These are phyloP conservation scores for Cerrena zonata DNA, from an alignment of 1,284 basidiomycete genomes.

Conservation along the genomic window DNA sequence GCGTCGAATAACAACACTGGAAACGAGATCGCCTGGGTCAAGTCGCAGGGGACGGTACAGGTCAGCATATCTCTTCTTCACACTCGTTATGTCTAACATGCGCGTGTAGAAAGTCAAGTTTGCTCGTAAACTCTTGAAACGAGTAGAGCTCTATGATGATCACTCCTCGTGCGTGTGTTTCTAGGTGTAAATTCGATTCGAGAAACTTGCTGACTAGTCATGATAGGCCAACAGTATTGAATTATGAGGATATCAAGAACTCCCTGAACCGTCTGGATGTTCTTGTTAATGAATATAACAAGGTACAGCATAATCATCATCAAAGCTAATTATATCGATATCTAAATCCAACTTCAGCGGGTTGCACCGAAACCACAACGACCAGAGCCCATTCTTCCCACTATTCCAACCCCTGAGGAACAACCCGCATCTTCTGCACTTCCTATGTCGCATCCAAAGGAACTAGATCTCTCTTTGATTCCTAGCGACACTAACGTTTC, in stretches of 20 bases:
- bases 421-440: conserved; percentile 14
- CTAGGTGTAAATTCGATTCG: neutral
- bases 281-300: too few species aligned
- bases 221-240: conserved; percentile 7
- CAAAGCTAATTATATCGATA: too few species aligned
- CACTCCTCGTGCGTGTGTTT: neutral
- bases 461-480: conserved; percentile 9
- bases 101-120: conserved; percentile 55
- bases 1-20: conserved; percentile 22
- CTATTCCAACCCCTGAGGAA: conserved; percentile 17
- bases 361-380: conserved; percentile 34
- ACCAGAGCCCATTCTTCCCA: conserved; percentile 32
- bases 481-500: conserved; percentile 9
- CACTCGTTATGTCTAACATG: neutral
- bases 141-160: conserved; percentile 45
- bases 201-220: neutral
- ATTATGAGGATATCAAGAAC: conserved; percentile 39
- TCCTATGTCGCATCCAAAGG: conserved; percentile 22
- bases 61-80: conserved; percentile 29
- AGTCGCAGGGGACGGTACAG: conserved; percentile 52
- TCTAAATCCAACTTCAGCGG: conserved; percentile 21
- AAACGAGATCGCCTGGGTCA: conserved; percentile 44
- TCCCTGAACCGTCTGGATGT: conserved; percentile 51
- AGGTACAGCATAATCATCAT: too few species aligned
- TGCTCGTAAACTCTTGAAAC: conserved; percentile 52